A percentile compares a stretch with the other conserved stretches of the same genome.
phyloP scores from a whole-genome alignment of 1,139 yeast genomes.

The Taphrina pruni region DNA sequence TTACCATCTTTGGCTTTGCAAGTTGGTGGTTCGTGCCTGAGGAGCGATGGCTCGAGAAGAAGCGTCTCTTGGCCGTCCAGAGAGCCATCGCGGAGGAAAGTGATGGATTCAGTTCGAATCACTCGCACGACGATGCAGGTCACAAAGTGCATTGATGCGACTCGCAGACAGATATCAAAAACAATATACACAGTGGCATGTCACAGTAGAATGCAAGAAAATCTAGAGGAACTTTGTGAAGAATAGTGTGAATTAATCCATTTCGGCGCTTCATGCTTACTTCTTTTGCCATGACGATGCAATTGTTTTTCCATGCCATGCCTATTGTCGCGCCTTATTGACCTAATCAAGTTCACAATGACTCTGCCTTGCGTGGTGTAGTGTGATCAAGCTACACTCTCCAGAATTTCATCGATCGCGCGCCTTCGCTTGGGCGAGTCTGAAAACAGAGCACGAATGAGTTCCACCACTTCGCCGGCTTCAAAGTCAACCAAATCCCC shows the following conservation, averaged over 20 bases:
- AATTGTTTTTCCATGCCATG: not conserved
- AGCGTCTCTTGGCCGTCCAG: slow-evolving; percentile 27
- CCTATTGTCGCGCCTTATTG: too few relatives aligned
- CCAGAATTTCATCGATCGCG: slow-evolving; percentile 63
- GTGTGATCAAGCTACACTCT: slow-evolving; percentile 11
- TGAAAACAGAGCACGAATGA: slow-evolving; percentile 70
- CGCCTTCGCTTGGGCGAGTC: slow-evolving; percentile 69
- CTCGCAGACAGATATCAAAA: not conserved
- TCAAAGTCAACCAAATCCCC: slow-evolving; percentile 76
- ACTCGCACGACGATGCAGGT: slow-evolving; percentile 6
- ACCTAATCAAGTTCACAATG: too few relatives aligned
- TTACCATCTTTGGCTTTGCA: slow-evolving; percentile 59
- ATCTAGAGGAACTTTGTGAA: not conserved
- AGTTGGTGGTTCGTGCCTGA: slow-evolving; percentile 58
- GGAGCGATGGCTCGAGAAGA: slow-evolving; percentile 47
- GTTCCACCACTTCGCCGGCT: slow-evolving; percentile 66
- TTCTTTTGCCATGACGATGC: not conserved
- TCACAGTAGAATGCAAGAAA: not conserved
- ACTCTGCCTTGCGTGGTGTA: not conserved
- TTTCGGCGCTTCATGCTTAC: not conserved
- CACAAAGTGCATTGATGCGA: not conserved
- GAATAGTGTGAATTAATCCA: not conserved
- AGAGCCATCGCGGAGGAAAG: slow-evolving; percentile 20
- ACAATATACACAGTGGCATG: not conserved
- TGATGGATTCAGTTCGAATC: slow-evolving; percentile 5